Percentiles rank a stretch among this genome's conserved stretches.
Conservation (phyloP, 768 basidiomycete species). For the Tephrocybe sp. region DNA sequence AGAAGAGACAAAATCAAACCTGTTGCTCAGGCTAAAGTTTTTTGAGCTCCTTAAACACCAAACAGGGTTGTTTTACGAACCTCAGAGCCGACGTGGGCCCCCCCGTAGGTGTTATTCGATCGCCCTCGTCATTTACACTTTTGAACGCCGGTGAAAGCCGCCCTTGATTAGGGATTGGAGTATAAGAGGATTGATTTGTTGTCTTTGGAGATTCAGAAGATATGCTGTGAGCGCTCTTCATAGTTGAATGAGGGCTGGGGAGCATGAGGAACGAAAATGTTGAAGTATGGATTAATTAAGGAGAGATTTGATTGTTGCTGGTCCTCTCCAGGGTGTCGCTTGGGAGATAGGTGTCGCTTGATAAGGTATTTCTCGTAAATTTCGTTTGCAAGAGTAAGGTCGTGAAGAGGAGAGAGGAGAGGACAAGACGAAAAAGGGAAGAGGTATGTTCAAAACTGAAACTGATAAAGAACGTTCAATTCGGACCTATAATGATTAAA, state of each 20-base stretch:
- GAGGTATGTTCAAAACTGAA: slow-evolving; percentile 12
- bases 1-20: slow-evolving; percentile 14
- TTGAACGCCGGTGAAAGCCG: slow-evolving; percentile 8
- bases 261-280: slow-evolving; percentile 6
- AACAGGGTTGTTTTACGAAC: not conserved
- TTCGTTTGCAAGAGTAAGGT: slow-evolving; percentile 1
- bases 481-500: not conserved
- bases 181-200: not conserved
- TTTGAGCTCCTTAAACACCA: not conserved
- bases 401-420: slow-evolving; percentile 5
- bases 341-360: slow-evolving; percentile 14
- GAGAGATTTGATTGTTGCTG: slow-evolving; percentile 7
- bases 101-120: slow-evolving; percentile 2
- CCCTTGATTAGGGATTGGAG: slow-evolving; percentile 5
- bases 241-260: slow-evolving; percentile 6
- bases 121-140: slow-evolving; percentile 3
- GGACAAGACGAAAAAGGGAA: slow-evolving; percentile 11
- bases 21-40: slow-evolving; percentile 14
- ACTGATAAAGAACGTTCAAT: slow-evolving; percentile 20
- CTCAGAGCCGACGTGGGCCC: slow-evolving; percentile 9
- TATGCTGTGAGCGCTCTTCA: slow-evolving; percentile 4
- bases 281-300: slow-evolving; percentile 1
- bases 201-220: not conserved
- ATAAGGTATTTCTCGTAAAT: not conserved
- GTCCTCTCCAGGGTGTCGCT: slow-evolving; percentile 15